Evolutionary conservation across 805 yeast species (phyloP).

Genomic region (Metschnikowia similis): DNA sequence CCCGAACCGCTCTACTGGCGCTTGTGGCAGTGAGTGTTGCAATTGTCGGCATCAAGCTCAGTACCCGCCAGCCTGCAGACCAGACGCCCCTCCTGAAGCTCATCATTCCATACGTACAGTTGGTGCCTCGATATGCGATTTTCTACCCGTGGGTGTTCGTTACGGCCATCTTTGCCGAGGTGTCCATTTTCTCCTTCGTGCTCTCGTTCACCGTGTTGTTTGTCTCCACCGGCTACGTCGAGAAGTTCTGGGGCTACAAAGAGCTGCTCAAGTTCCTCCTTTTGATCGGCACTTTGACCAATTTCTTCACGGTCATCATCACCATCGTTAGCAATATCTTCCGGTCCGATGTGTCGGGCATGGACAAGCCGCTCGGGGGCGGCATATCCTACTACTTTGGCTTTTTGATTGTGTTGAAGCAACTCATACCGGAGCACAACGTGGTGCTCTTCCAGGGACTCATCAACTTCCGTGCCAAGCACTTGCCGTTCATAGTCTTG

Average conservation of each 20-base stretch:
- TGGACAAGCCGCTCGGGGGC: conserved; percentile 47
- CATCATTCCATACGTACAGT: conserved; percentile 54
- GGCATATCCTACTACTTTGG: conserved; percentile 51
- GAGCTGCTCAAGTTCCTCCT: conserved; percentile 50
- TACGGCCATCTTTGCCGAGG: conserved; percentile 63
- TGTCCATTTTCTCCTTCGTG: conserved; percentile 42
- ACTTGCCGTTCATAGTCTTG: conserved; percentile 50
- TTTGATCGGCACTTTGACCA: conserved; percentile 54
- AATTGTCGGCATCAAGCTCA: conserved; percentile 38
- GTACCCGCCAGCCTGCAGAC: conserved; percentile 12
- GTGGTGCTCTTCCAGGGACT: conserved; percentile 44
- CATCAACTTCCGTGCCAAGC: conserved; percentile 52
- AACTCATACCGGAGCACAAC: conserved; percentile 55
- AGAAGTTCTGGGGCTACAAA: conserved; percentile 46
- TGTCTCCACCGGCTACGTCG: conserved; percentile 43
- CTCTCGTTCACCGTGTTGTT: conserved; percentile 35
- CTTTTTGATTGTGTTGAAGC: conserved; percentile 55
- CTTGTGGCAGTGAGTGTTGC: conserved; percentile 38
- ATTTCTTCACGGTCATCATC: conserved; percentile 45
- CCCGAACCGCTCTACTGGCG: conserved; percentile 40
- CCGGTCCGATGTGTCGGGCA: conserved; percentile 30
- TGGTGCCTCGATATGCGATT: conserved; percentile 55
- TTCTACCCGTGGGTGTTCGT: conserved; percentile 62
- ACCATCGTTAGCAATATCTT: conserved; percentile 36
- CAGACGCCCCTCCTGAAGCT: conserved; percentile 30